Percentiles rank a stretch among this genome's conserved stretches.
Conservation (phyloP, 768 basidiomycete genomes). For the Amyloporia xantha region DNA sequence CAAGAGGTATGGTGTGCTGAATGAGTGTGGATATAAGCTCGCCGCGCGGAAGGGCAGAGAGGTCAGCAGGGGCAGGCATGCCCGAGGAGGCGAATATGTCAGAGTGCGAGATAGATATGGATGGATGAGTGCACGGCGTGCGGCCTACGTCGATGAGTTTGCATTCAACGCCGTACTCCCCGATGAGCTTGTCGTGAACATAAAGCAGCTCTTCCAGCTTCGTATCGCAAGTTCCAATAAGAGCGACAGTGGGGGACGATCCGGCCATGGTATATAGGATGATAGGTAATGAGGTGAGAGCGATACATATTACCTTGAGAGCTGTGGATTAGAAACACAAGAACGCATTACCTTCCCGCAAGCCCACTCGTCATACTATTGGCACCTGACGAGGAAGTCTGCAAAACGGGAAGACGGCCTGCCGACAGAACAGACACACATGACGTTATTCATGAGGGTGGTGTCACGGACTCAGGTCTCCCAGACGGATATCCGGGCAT, state of each 20-base stretch:
- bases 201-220: conserved; percentile 17
- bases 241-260: conserved; percentile 5
- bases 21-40: conserved; percentile 11
- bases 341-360: too few relatives aligned
- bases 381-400: not conserved
- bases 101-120: conserved; percentile 11
- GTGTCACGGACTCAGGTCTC: not conserved
- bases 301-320: too few relatives aligned
- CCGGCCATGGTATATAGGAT: not conserved
- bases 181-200: conserved; percentile 8
- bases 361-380: not conserved
- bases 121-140: conserved; percentile 9
- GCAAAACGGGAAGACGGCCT: not conserved
- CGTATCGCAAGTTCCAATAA: conserved; percentile 19
- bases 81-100: conserved; percentile 6
- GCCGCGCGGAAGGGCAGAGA: conserved; percentile 8
- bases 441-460: not conserved
- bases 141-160: conserved; percentile 16
- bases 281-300: too few relatives aligned
- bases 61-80: conserved; percentile 4
- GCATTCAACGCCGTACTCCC: conserved; percentile 8
- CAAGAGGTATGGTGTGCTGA: conserved; percentile 4
- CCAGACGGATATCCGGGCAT: too few relatives aligned
- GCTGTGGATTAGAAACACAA: too few relatives aligned
- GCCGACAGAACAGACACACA: not conserved